Evolutionary conservation across 345 rosid genomes (phyloP).

Genomic region (Gossypium longicalyx): DNA sequence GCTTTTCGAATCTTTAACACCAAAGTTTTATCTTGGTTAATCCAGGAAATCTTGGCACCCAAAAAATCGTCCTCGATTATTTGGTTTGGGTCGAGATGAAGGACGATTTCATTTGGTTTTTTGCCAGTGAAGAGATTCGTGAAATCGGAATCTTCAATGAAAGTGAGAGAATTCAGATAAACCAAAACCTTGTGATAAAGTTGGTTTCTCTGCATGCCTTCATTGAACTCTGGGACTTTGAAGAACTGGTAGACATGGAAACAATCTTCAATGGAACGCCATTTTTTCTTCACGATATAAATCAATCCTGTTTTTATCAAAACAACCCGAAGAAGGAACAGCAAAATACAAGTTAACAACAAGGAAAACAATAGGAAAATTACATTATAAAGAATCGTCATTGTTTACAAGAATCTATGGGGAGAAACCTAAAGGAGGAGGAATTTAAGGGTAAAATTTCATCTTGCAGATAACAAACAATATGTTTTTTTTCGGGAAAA

Average conservation of each 20-base stretch:
- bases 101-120: slow-evolving; percentile 54
- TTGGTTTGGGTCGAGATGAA: slow-evolving; percentile 63
- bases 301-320: slow-evolving; percentile 62
- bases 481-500: neutral
- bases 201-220: slow-evolving; percentile 53
- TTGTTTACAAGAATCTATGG: neutral
- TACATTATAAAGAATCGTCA: slow-evolving; percentile 34
- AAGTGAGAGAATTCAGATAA: slow-evolving; percentile 60
- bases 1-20: slow-evolving; percentile 69
- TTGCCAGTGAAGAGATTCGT: slow-evolving; percentile 77
- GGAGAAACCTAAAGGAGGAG: neutral
- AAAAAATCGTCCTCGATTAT: slow-evolving; percentile 62
- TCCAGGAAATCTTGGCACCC: slow-evolving; percentile 77
- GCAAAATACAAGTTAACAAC: neutral
- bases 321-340: slow-evolving; percentile 35
- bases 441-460: neutral
- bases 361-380: slow-evolving; percentile 17
- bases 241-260: slow-evolving; percentile 62
- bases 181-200: slow-evolving; percentile 44
- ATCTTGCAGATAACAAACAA: neutral
- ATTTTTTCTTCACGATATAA: slow-evolving; percentile 41
- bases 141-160: slow-evolving; percentile 72
- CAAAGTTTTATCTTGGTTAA: slow-evolving; percentile 41
- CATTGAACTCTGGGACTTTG: slow-evolving; percentile 71
- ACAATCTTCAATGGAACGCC: slow-evolving; percentile 41